These are phyloP conservation scores for Naganishia randhawae DNA, from an alignment of 768 basidiomycete species.

Conservation along the genomic window DNA sequence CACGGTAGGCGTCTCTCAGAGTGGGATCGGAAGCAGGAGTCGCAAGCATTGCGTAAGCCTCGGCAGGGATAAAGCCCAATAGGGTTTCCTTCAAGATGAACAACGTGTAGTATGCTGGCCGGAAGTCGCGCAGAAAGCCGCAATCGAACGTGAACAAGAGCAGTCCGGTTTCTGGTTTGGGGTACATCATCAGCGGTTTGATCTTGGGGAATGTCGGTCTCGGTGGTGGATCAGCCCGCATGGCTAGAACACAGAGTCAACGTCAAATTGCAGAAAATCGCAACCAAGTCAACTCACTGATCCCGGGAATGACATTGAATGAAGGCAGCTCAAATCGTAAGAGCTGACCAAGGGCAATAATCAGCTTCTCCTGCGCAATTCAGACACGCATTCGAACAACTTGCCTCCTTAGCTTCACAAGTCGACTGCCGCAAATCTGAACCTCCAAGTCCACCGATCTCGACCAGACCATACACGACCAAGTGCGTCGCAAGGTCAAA, in stretches of 20 bases:
- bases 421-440: not conserved
- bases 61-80: slow-evolving; percentile 32
- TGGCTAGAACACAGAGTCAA: not conserved
- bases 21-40: slow-evolving; percentile 34
- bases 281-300: not conserved
- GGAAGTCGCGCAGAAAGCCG: slow-evolving; percentile 35
- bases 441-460: not conserved
- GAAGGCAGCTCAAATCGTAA: slow-evolving; percentile 18
- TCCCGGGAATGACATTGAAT: slow-evolving; percentile 9
- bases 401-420: not conserved
- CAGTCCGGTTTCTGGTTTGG: slow-evolving; percentile 41
- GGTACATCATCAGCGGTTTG: slow-evolving; percentile 37
- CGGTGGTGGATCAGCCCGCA: slow-evolving; percentile 49
- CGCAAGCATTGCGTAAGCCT: not conserved
- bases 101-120: slow-evolving; percentile 26
- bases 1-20: slow-evolving; percentile 25
- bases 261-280: not conserved
- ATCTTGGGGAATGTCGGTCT: slow-evolving; percentile 41
- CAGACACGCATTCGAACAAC: not conserved
- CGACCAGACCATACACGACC: not conserved
- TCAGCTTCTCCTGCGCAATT: not conserved
- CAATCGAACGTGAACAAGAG: slow-evolving; percentile 43
- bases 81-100: slow-evolving; percentile 39
- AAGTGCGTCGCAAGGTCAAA: slow-evolving; percentile 2
- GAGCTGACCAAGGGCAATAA: not conserved